Evolutionary conservation across 257 asterid genomes (phyloP).

Genomic region (Ehretia macrophylla): DNA sequence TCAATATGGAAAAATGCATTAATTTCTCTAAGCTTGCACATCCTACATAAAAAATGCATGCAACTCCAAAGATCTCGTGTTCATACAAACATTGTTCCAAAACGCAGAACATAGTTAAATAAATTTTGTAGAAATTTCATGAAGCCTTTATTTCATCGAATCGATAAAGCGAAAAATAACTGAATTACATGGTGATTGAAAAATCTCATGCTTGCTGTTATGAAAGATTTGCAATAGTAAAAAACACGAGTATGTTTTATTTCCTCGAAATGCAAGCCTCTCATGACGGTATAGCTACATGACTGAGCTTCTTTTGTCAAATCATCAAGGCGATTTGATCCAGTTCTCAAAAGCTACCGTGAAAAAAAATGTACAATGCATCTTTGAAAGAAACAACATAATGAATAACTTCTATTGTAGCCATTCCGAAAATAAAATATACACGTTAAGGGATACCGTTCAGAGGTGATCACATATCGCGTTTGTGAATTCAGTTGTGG

Average conservation of each 20-base stretch:
- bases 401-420: conserved; percentile 6
- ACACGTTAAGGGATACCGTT: conserved; percentile 18
- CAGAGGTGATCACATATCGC: conserved; percentile 78
- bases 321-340: background rate
- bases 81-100: too few relatives aligned
- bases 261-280: background rate
- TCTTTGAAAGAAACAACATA: conserved; percentile 28
- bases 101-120: too few relatives aligned
- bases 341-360: background rate
- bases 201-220: background rate
- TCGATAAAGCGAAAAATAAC: too few relatives aligned
- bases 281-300: background rate
- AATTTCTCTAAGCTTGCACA: too few relatives aligned
- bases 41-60: too few relatives aligned
- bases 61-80: too few relatives aligned
- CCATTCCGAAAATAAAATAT: conserved; percentile 10
- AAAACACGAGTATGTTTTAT: background rate
- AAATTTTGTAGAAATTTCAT: background rate
- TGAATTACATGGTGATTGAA: too few relatives aligned
- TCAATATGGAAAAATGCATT: too few relatives aligned
- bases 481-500: conserved; percentile 76
- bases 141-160: background rate
- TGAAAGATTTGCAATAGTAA: too few relatives aligned
- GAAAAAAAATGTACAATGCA: background rate
- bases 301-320: background rate